Conservation (phyloP, 2,329 filamentous ascomycete species). For the Sclerotinia subarctica region DNA sequence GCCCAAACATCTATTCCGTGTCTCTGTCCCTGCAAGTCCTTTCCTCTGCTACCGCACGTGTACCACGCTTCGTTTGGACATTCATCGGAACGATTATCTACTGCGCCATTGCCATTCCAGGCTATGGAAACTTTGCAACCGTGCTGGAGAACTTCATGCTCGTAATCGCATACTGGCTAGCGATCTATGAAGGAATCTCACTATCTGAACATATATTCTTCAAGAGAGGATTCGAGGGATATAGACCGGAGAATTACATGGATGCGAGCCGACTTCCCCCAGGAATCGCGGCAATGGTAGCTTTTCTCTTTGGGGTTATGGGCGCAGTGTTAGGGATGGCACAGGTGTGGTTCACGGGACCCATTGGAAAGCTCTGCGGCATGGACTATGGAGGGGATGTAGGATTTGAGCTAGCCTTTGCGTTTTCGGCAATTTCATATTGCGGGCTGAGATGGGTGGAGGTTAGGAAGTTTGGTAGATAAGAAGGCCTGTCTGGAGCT, state of each 20-base stretch:
- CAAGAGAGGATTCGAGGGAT: slow-evolving; percentile 58
- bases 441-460: slow-evolving; percentile 44
- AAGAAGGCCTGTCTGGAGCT: slow-evolving; percentile 12
- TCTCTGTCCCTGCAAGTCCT: slow-evolving; percentile 66
- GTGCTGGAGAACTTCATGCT: slow-evolving; percentile 70
- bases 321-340: slow-evolving; percentile 69
- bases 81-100: slow-evolving; percentile 59
- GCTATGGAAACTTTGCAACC: slow-evolving; percentile 61
- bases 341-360: slow-evolving; percentile 66
- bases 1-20: slow-evolving; percentile 69
- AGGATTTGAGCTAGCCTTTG: slow-evolving; percentile 64
- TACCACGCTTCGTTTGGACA: slow-evolving; percentile 68
- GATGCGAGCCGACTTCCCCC: slow-evolving; percentile 56
- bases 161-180: slow-evolving; percentile 68
- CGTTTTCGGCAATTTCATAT: slow-evolving; percentile 54
- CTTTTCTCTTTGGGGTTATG: slow-evolving; percentile 61
- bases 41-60: slow-evolving; percentile 52
- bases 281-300: slow-evolving; percentile 59
- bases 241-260: slow-evolving; percentile 57
- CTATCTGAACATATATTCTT: slow-evolving; percentile 51
- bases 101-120: slow-evolving; percentile 67
- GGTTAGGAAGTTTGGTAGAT: slow-evolving; percentile 43
- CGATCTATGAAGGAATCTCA: slow-evolving; percentile 65
- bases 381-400: slow-evolving; percentile 50
- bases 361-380: slow-evolving; percentile 52